Evolutionary conservation across 208 protist genomes (phyloP).

Genomic region (Angomonas deanei): DNA sequence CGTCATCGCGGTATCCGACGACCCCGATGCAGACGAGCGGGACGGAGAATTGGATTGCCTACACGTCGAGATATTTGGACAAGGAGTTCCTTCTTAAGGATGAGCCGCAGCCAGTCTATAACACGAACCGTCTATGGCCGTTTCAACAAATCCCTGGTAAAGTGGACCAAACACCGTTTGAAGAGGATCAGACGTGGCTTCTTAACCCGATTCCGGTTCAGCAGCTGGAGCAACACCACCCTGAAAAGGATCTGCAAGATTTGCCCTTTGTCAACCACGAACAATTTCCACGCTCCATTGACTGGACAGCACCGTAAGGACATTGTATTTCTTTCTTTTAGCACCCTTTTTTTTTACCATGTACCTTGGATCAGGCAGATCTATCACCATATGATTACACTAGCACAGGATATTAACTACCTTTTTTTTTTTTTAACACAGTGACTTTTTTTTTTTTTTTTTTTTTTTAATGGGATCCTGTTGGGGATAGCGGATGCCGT

Average conservation of each 20-base stretch:
- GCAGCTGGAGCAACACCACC: slow-evolving; percentile 76
- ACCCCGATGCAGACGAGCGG: slow-evolving; percentile 36
- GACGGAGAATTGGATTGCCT: slow-evolving; percentile 72
- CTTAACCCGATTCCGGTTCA: slow-evolving; percentile 83
- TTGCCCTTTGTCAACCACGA: slow-evolving; percentile 87
- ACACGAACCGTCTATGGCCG: slow-evolving; percentile 84
- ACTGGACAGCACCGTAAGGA: slow-evolving; percentile 79
- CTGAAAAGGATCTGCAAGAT: slow-evolving; percentile 84
- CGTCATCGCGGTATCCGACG: slow-evolving; percentile 66
- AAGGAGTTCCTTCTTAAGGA: slow-evolving; percentile 54
- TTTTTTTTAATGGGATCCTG: too few relatives aligned
- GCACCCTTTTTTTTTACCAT: not conserved
- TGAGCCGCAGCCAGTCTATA: slow-evolving; percentile 66
- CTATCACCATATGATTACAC: slow-evolving; percentile 1
- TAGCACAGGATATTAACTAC: not conserved
- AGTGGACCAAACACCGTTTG: slow-evolving; percentile 81
- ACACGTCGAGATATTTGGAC: slow-evolving; percentile 82
- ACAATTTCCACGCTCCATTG: slow-evolving; percentile 81
- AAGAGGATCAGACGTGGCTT: slow-evolving; percentile 89
- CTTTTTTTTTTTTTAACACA: slow-evolving; percentile 3
- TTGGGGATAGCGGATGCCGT: too few relatives aligned
- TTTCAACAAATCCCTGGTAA: slow-evolving; percentile 85
- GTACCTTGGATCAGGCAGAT: not conserved
- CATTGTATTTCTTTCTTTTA: too few relatives aligned
- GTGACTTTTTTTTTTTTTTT: not conserved